Evolutionary conservation across 2,329 filamentous ascomycete species (phyloP), one percentile per base, ranked within the genome.

Genomic region (Blastomyces silverae): DNA sequence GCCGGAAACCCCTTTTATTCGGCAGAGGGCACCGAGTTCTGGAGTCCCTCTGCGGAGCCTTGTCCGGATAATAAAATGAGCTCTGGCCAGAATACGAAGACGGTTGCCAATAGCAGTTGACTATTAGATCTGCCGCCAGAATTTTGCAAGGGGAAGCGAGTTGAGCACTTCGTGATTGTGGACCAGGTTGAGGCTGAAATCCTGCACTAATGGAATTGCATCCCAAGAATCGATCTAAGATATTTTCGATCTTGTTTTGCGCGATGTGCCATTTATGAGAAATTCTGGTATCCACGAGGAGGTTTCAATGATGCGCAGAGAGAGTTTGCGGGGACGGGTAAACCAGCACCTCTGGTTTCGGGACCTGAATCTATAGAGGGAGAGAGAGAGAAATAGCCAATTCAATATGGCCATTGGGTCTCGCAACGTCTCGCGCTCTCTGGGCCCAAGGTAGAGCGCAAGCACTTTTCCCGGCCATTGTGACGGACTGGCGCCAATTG

Each of bases 61-160:
- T 22, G 7, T 37, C 10, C 34, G 7, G 20, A 42, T 0, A 25
- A 11, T 37, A 39, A 58, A 58, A 58, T 58, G 55, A 58, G 34
- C 2, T 58, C 34, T 17, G n/a, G 55, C 37, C 20, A 22, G 55
- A 58, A 58, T 39, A 58, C 55, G 55, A 58, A 58, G 55, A 17
- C 1, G 42, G 20, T 20, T 34, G n/a, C 55, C 31, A 58, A 58
- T 58, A n/a, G 8, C 48, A 25, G 7, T 22, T 52, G 48, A 25
- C 10, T 3, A 52, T 52, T 11, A 25, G 8, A 25, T 11, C n/a
- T 5, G 11, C 13, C 10, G n/a, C 48, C n/a, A 52, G 48, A 52
- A 25, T 52, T 25, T 1, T 25, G 48, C 48, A 52, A n/a, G 46
- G 8, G 10, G 11, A 50, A 11, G 46, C 20, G 46, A 25, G n/a